Base-by-base conservation (phyloP, 345 rosid species). In the Salix exigua region DNA sequence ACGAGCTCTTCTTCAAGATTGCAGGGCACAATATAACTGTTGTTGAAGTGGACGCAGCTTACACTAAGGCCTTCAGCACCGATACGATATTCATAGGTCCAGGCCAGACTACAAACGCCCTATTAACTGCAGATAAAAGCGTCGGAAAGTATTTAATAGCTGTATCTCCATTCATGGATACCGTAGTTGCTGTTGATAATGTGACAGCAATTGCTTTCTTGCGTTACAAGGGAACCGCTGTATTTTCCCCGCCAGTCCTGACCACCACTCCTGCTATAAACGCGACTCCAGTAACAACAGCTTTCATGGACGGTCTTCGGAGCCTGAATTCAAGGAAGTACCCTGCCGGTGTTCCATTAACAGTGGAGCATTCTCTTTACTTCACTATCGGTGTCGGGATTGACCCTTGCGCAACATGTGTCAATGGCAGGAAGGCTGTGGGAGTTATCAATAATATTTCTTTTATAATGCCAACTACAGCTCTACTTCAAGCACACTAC, bases 121-220 rank as follows among this genome's bases (percentile, higher is more conserved):
- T 92, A n/a, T 79, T 92, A 42, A 83, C 80, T 11, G 83, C 95
- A 21, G 78, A 85, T 60, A 72, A 82, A 73, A 74, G 37, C 30
- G 42, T 55, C 17, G 90, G 91, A 17, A 91, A 84, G 69, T 92
- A 81, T 85, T 40, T 88, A 61, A 84, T 91, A 55, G 86, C 89
- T 26, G 55, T 89, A 48, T 89, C 94, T 6, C 94, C 97, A 9
- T 92, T 92, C 86, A 92, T 91, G 97, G 97, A 92, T 70, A 88
- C 92, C 1, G 6, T 70, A 28, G 88, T 92, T 14, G 77, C 89
- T 2, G 87, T 92, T 13, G 83, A 92, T 69, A 90, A 91, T 69
- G 73, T 77, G 23, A 91, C 94, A 0, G 81, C 80, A 10, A 69
- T 80, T 0, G 92, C 85, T 25, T 85, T 77, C 78, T 51, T 92